Percentiles rank a stretch among this genome's conserved stretches.
These are phyloP conservation scores for Podaxis carcinomalis DNA, from an alignment of 768 basidiomycete species.

Conservation along the genomic window DNA sequence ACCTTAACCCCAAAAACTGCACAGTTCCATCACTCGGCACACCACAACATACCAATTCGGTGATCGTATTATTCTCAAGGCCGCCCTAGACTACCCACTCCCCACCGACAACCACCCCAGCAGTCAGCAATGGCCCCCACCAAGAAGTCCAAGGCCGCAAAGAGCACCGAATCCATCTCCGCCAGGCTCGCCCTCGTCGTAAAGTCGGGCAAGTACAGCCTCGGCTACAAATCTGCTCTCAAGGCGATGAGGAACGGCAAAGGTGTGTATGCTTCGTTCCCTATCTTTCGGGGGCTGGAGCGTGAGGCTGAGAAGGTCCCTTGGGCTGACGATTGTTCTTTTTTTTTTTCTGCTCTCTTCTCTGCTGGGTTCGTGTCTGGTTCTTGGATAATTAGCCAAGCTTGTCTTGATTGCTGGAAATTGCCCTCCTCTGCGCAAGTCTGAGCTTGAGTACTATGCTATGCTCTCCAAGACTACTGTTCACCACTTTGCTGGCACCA, in stretches of 20 bases:
- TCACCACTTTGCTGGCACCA: constrained; percentile 97
- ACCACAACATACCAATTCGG: constrained; percentile 2
- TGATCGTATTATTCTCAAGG: not conserved
- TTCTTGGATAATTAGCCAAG: constrained; percentile 60
- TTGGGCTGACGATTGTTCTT: constrained; percentile 54
- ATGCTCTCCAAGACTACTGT: constrained; percentile 99
- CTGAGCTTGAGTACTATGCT: constrained; percentile 99
- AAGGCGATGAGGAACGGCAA: constrained; percentile 98
- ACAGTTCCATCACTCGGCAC: constrained; percentile 16
- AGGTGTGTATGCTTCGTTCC: constrained; percentile 57
- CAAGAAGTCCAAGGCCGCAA: constrained; percentile 93
- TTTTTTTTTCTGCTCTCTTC: constrained; percentile 16
- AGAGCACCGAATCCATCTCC: constrained; percentile 91
- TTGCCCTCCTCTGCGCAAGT: constrained; percentile 98
- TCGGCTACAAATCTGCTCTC: constrained; percentile 97
- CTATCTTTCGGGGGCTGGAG: constrained; percentile 87
- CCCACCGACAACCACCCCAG: constrained; percentile 23
- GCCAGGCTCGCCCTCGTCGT: constrained; percentile 92
- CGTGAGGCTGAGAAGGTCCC: constrained; percentile 99
- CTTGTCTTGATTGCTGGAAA: constrained; percentile 98
- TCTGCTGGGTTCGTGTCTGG: not conserved
- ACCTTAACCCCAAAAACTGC: constrained; percentile 28
- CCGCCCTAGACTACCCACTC: constrained; percentile 1
- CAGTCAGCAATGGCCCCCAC: constrained; percentile 77
- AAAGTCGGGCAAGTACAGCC: constrained; percentile 96